Evolutionary conservation across 768 basidiomycete species (phyloP), one percentile per base, ranked within the genome.

Genomic region (Russula griseocarnosa): DNA sequence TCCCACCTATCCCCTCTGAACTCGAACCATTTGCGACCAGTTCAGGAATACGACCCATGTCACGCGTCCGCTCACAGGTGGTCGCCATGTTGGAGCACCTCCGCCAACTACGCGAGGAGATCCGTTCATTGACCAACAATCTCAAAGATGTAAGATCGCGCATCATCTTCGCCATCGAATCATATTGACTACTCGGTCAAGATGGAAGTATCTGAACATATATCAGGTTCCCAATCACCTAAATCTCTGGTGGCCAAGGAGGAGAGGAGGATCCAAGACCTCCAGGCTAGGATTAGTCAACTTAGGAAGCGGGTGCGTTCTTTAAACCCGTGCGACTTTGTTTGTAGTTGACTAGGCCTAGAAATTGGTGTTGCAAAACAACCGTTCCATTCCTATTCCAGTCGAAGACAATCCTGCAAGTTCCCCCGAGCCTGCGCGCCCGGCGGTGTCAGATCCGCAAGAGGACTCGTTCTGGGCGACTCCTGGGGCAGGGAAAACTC

Each of bases 391-490:
- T 13, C 26, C 63, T 14, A 49, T 70, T 62, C 64, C 42, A 16
- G 57, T 62, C 63, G 67, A 66, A 62, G 44, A 62, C 70, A 26
- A 71, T 66, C 63, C 61, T 63, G 65, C 70, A 52, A 70, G 66
- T 56, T 67, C 70, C 54, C 69, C 69, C 24, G 66, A 18, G 32
- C 55, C 58, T 54, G 74, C 26, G 60, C 72, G 61, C 16, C 36
- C 61, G 2, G 44, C 61, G 13, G 46, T 55, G 1, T 58, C 67
- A 6, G 77, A 73, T 70, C 76, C 63, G 11, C 76, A 80, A 30
- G 86, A 87, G 70, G 81, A 84, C 42, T 78, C 77, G 47, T 85
- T 87, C 70, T 88, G 86, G 85, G 81, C 78, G 34, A 85, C 86
- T 0, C 84, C 86, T 8, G 76, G 73, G 40, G 79, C 79, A 1